These are phyloP conservation scores for Zygoascus tannicola DNA, from an alignment of 805 yeast species.

Conservation along the genomic window DNA sequence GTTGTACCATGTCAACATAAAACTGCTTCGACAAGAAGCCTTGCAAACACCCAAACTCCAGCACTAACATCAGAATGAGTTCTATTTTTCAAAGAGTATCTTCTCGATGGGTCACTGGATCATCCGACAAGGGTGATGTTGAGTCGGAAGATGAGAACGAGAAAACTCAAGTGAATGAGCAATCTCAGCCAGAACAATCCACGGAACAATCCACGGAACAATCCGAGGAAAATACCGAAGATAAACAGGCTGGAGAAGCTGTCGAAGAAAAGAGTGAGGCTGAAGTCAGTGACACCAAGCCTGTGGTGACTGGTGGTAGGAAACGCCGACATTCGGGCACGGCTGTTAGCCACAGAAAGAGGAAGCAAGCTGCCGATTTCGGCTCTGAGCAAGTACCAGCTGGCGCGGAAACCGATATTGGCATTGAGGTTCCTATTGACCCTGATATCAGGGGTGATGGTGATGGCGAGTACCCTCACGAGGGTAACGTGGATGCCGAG, in stretches of 20 bases:
- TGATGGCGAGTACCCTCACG: conserved; percentile 9
- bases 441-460: no score
- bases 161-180: conserved; percentile 5
- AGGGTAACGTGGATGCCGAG: conserved; percentile 57
- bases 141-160: conserved; percentile 4
- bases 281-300: conserved; percentile 3
- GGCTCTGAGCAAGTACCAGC: not conserved
- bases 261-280: not conserved
- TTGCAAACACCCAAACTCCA: no score
- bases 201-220: no score
- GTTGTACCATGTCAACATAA: no score
- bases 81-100: conserved; percentile 8
- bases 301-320: conserved; percentile 9
- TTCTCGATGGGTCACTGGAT: conserved; percentile 13
- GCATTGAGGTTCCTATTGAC: conserved; percentile 1
- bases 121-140: conserved; percentile 9
- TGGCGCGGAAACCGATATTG: no score
- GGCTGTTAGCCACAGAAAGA: conserved; percentile 1
- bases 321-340: no score
- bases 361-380: not conserved
- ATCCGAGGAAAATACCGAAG: conserved; percentile 4
- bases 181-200: no score
- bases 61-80: conserved; percentile 7
- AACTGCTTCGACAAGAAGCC: no score
- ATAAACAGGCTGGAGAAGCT: conserved; percentile 9